These are phyloP conservation scores for Paraglomus occultum DNA, from an alignment of 192 early-diverging fungal species.

Conservation along the genomic window DNA sequence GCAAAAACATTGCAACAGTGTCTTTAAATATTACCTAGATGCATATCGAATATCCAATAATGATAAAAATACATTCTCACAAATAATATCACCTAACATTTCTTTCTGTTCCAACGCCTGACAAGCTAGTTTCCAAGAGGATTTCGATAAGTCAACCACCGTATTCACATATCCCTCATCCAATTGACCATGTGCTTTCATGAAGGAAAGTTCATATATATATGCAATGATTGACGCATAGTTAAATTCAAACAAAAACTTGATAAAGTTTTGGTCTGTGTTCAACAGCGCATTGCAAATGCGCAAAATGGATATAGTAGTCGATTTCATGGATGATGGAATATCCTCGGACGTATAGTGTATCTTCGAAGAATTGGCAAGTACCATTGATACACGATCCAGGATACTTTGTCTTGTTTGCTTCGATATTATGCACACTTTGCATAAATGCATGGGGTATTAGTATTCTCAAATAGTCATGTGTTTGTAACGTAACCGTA, in stretches of 20 bases:
- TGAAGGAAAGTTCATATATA: slow-evolving; percentile 21
- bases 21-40: slow-evolving; percentile 1
- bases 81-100: background rate
- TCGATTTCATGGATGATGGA: background rate
- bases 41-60: slow-evolving; percentile 22
- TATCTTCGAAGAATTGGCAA: background rate
- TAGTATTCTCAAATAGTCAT: too few species aligned
- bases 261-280: background rate
- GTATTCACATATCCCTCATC: slow-evolving; percentile 7
- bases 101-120: background rate
- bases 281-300: slow-evolving; percentile 8
- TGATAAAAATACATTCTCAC: slow-evolving; percentile 1
- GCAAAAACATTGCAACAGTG: background rate
- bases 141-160: slow-evolving; percentile 1
- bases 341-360: background rate
- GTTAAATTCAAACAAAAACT: slow-evolving; percentile 19
- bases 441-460: too few species aligned
- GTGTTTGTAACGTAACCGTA: too few species aligned
- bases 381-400: background rate
- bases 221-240: background rate
- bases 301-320: slow-evolving; percentile 1
- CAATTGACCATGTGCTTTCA: slow-evolving; percentile 5
- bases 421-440: too few species aligned
- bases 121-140: slow-evolving; percentile 1
- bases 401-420: background rate